phyloP scores from a whole-genome alignment of 1,139 yeast species.

The Chernovozyma sophiae-reginae region DNA sequence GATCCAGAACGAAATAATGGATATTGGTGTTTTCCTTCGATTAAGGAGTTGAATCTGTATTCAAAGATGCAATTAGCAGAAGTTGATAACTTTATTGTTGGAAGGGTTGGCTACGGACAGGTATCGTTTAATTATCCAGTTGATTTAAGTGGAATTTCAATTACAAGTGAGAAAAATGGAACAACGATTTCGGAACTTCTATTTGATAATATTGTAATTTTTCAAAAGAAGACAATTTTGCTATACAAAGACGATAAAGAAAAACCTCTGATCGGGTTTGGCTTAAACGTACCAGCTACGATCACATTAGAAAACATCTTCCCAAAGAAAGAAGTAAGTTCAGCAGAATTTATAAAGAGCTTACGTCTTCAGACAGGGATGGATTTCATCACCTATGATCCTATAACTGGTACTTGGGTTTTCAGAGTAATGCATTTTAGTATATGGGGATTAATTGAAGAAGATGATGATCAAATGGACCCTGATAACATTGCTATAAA shows the following conservation, averaged over 20 bases:
- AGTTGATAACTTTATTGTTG: constrained; percentile 69
- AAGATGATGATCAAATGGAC: constrained; percentile 40
- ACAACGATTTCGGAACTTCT: constrained; percentile 26
- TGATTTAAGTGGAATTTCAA: constrained; percentile 52
- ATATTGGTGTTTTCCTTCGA: constrained; percentile 80
- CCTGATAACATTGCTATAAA: constrained; percentile 22
- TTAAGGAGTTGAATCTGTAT: constrained; percentile 47
- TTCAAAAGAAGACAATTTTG: constrained; percentile 54
- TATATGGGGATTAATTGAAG: constrained; percentile 85
- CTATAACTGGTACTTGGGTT: constrained; percentile 71
- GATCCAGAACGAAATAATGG: constrained; percentile 29
- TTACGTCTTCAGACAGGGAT: constrained; percentile 56
- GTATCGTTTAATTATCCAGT: constrained; percentile 70
- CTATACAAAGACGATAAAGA: constrained; percentile 57
- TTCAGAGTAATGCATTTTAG: constrained; percentile 89
- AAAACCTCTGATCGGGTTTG: constrained; percentile 68
- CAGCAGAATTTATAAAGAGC: constrained; percentile 40
- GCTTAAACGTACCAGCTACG: constrained; percentile 80
- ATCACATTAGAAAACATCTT: constrained; percentile 67
- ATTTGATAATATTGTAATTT: constrained; percentile 57
- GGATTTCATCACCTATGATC: constrained; percentile 77
- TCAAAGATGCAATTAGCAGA: constrained; percentile 49
- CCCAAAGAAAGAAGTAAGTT: constrained; percentile 33
- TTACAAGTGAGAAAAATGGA: constrained; percentile 28
- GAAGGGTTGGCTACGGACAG: constrained; percentile 73